phyloP scores from a whole-genome alignment of 1,139 yeast species.

The Entelexis sorbosivorans region DNA sequence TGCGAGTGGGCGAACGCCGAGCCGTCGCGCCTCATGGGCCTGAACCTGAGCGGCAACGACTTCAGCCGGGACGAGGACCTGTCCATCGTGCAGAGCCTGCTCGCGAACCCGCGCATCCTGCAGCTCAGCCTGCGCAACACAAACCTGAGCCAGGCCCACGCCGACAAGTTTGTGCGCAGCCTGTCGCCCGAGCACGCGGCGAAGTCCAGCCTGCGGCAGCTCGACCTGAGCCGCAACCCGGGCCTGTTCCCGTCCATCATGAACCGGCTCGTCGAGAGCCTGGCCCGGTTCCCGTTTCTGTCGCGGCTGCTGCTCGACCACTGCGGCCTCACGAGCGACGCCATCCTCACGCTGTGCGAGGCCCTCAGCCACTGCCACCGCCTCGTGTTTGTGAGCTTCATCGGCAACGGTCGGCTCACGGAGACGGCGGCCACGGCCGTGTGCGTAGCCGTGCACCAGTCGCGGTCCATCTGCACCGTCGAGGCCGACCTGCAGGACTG shows the following conservation, averaged over 20 bases:
- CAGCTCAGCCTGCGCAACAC: constrained; percentile 61
- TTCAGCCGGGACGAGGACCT: constrained; percentile 38
- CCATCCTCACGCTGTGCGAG: constrained; percentile 56
- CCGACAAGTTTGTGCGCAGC: constrained; percentile 42
- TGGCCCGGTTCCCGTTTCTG: constrained; percentile 56
- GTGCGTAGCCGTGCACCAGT: constrained; percentile 58
- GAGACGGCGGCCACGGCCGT: constrained; percentile 54
- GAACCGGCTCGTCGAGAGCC: constrained; percentile 46
- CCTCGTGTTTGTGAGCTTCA: constrained; percentile 65
- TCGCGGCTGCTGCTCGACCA: constrained; percentile 70
- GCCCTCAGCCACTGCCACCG: constrained; percentile 57
- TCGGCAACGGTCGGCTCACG: constrained; percentile 51
- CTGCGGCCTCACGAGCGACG: constrained; percentile 52
- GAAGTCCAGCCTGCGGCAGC: constrained; percentile 46
- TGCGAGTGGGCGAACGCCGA: constrained; percentile 52
- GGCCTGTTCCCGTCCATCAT: constrained; percentile 61
- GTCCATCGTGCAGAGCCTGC: constrained; percentile 32
- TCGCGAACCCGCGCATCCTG: constrained; percentile 34
- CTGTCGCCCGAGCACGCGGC: constrained; percentile 36
- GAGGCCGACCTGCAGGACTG: constrained; percentile 63
- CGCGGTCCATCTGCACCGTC: constrained; percentile 53
- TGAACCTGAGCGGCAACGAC: constrained; percentile 78
- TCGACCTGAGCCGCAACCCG: constrained; percentile 69
- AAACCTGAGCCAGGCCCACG: constrained; percentile 46
- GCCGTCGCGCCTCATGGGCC: constrained; percentile 54